phyloP scores from a whole-genome alignment of 169 alveolate species.

The Plasmodium relictum region DNA sequence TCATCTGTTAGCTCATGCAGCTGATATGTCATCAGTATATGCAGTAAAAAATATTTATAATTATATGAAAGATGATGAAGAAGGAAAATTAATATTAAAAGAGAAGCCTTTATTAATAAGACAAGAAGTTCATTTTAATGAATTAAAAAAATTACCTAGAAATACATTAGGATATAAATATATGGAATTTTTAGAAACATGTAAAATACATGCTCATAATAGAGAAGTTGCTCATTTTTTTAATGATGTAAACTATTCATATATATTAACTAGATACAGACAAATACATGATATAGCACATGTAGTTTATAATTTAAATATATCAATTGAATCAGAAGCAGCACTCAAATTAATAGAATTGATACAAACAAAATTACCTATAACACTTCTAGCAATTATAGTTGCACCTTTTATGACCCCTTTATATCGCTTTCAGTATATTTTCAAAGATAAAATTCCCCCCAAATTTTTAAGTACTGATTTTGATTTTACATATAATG shows the following conservation, averaged over 20 bases:
- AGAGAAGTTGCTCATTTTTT: slow-evolving; percentile 79
- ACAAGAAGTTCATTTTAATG: slow-evolving; percentile 68
- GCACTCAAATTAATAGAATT: slow-evolving; percentile 76
- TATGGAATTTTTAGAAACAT: slow-evolving; percentile 77
- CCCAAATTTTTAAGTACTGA: slow-evolving; percentile 37
- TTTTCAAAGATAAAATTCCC: slow-evolving; percentile 50
- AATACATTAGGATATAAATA: slow-evolving; percentile 77
- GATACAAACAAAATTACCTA: slow-evolving; percentile 77
- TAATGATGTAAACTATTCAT: slow-evolving; percentile 60
- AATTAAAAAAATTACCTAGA: slow-evolving; percentile 76
- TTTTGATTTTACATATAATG: slow-evolving; percentile 69
- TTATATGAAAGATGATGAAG: slow-evolving; percentile 69
- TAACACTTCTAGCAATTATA: slow-evolving; percentile 62
- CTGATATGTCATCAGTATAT: slow-evolving; percentile 69
- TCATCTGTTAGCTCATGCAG: slow-evolving; percentile 76
- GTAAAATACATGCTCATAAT: slow-evolving; percentile 76
- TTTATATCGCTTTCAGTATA: slow-evolving; percentile 61
- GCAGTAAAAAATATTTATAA: slow-evolving; percentile 52
- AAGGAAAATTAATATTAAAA: slow-evolving; percentile 60
- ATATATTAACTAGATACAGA: slow-evolving; percentile 76
- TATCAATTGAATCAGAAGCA: slow-evolving; percentile 76
- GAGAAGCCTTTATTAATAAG: slow-evolving; percentile 72
- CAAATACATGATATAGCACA: slow-evolving; percentile 78
- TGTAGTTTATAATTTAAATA: slow-evolving; percentile 75
- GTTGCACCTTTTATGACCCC: slow-evolving; percentile 77